phyloP scores from a whole-genome alignment of 257 asterid species.

The Cruciata laevipes region DNA sequence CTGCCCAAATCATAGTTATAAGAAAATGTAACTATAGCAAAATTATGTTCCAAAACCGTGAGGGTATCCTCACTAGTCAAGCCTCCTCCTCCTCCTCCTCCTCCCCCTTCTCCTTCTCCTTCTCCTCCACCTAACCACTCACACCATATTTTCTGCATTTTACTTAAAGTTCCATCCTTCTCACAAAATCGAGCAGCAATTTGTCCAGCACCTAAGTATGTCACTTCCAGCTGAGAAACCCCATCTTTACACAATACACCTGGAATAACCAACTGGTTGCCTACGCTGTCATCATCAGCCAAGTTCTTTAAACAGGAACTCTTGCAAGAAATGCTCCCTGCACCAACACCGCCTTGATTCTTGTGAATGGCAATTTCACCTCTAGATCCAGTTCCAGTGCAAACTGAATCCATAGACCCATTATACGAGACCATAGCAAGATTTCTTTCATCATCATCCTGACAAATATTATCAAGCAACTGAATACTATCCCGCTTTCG shows the following conservation, averaged over 20 bases:
- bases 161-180: conserved; percentile 40
- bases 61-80: conserved; percentile 20
- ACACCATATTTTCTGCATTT: conserved; percentile 75
- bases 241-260: conserved; percentile 56
- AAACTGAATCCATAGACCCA: conserved; percentile 19
- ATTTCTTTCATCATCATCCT: conserved; percentile 21
- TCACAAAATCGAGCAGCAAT: conserved; percentile 54
- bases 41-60: conserved; percentile 60
- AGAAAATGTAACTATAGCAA: conserved; percentile 66
- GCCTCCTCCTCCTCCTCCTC: conserved; percentile 6
- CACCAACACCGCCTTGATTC: conserved; percentile 10
- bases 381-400: conserved; percentile 12
- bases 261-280: conserved; percentile 49
- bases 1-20: conserved; percentile 72
- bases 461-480: conserved; percentile 18
- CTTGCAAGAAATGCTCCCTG: conserved; percentile 6
- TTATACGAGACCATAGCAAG: conserved; percentile 54
- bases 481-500: conserved; percentile 20
- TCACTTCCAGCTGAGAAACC: conserved; percentile 51
- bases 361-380: conserved; percentile 18
- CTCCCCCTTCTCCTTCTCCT: too few relatives aligned
- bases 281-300: conserved; percentile 19
- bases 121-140: conserved; percentile 79
- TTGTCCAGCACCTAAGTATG: conserved; percentile 50
- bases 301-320: conserved; percentile 17